Base-by-base conservation (phyloP, 169 alveolate genomes). In the Babesia ovis region DNA sequence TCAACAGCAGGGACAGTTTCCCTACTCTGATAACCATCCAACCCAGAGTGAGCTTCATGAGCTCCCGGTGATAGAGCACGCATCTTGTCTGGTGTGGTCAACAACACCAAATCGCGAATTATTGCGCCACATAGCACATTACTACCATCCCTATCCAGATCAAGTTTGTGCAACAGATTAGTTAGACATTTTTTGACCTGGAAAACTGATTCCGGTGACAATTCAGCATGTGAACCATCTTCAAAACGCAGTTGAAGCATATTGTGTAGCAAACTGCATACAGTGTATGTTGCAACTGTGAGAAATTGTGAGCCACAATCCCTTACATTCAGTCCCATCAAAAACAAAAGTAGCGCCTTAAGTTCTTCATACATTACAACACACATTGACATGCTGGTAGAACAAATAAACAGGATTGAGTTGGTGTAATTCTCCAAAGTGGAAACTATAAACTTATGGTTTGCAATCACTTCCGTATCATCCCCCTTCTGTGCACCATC, bases 191-290 rank as follows among this genome's bases (percentile, higher is more conserved):
- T 79, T 29, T 69, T 79, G 48, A 79, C 37, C 39, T 79, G 73
- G 45, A 37, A 53, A 0, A 69, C 62, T 5, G 64, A 62, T 42
- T 79, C 87, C 0, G 68, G 3, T 3, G 64, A 14, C 4, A 64
- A 43, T 11, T 61, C 79, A 29, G 50, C 69, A 23, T 2, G 25
- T 0, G 34, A 25, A 22, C 27, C 39, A 42, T 59, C 37, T 37
- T 32, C 55, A 39, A 69, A 79, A 51, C 74, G 70, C 66, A 79
- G 61, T 42, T 68, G 76, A 25, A 79, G 64, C 77, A 79, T 11
- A 51, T 79, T 50, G 25, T 79, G 68, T 12, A 79, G 77, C 60
- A 79, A 31, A 64, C 56, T 70, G 57, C 87, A 79, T 22, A 43
- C 43, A 37, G 83, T 62, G 57, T 69, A 79, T 6, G 43, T 37